Evolutionary conservation across 192 early-diverging fungal genomes (phyloP).

Genomic region (Coemansia sp.): DNA sequence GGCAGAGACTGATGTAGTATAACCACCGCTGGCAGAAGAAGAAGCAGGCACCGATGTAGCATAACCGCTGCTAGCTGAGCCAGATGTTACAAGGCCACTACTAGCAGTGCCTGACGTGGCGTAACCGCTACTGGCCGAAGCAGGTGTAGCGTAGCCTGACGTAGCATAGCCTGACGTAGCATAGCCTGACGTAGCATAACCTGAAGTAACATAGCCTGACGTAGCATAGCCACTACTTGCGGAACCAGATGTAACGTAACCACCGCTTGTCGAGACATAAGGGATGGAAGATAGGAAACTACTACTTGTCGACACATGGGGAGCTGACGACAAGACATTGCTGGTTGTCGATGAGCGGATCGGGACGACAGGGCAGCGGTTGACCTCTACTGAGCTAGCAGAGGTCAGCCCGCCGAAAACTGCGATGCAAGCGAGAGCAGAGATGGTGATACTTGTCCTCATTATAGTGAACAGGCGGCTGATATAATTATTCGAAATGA

Average conservation of each 20-base stretch:
- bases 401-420: background rate
- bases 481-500: background rate
- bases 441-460: slow-evolving; percentile 6
- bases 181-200: background rate
- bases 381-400: background rate
- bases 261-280: background rate
- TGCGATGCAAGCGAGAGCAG: background rate
- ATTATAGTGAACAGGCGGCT: background rate
- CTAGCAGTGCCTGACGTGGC: background rate
- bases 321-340: background rate
- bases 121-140: background rate
- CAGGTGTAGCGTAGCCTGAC: background rate
- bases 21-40: background rate
- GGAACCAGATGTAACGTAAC: background rate
- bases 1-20: background rate
- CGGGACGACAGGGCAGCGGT: slow-evolving; percentile 4
- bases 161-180: background rate
- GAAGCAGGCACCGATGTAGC: background rate
- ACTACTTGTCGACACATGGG: background rate
- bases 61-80: background rate
- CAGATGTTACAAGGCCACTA: background rate
- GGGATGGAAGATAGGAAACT: background rate
- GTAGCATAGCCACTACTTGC: background rate
- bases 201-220: background rate
- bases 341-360: background rate